Evolutionary conservation across 208 protist species (phyloP).

Genomic region (Trypanosoma lewisi): DNA sequence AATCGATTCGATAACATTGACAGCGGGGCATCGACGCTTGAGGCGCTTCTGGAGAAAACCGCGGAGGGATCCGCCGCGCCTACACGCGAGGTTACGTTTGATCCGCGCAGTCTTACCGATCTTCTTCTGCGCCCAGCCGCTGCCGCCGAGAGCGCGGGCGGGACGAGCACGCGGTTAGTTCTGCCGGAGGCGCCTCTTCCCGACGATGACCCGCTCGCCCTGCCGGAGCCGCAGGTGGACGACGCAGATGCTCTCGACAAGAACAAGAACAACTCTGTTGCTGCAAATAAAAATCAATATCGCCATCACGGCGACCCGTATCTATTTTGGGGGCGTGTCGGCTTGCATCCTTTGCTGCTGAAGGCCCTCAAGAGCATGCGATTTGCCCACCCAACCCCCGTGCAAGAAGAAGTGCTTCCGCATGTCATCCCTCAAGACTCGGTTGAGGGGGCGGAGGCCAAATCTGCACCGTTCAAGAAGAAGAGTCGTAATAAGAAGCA

Average conservation of each 20-base stretch:
- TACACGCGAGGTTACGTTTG: conserved; percentile 47
- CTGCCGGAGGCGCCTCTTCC: conserved; percentile 43
- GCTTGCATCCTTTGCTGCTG: conserved; percentile 63
- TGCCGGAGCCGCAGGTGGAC: conserved; percentile 32
- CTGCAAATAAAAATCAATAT: conserved; percentile 71
- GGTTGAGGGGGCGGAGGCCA: conserved; percentile 18
- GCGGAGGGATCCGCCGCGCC: conserved; percentile 59
- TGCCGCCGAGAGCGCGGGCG: neutral
- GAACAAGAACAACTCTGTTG: conserved; percentile 18
- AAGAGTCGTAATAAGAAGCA: conserved; percentile 9
- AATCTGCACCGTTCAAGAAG: conserved; percentile 17
- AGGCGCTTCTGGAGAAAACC: conserved; percentile 64
- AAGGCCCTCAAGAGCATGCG: conserved; percentile 62
- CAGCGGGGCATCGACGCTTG: conserved; percentile 48
- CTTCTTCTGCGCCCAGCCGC: conserved; percentile 41
- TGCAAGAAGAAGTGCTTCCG: conserved; percentile 83
- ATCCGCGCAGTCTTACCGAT: conserved; percentile 76
- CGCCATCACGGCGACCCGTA: conserved; percentile 71
- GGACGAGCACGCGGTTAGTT: conserved; percentile 11
- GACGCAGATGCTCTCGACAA: conserved; percentile 4
- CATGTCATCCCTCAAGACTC: conserved; percentile 34
- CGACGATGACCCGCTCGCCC: conserved; percentile 38
- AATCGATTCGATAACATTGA: conserved; percentile 76
- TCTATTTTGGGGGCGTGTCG: conserved; percentile 81
- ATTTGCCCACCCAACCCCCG: conserved; percentile 83